phyloP scores from a whole-genome alignment of 768 basidiomycete species.

The Tremella fuciformis region DNA sequence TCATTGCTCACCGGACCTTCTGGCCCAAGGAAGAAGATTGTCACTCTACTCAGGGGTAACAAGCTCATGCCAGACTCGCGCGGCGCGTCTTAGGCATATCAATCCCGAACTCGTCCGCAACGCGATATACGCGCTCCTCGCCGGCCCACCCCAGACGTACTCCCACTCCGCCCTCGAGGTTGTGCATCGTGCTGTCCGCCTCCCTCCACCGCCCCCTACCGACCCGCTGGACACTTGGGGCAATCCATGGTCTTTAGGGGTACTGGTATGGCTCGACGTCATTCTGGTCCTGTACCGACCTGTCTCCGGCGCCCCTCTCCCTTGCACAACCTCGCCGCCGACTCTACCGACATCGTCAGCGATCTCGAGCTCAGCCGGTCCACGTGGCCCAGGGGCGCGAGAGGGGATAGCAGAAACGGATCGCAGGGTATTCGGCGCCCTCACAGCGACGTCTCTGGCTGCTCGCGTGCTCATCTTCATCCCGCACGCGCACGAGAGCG shows the following conservation, averaged over 20 bases:
- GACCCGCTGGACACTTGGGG: conserved; percentile 3
- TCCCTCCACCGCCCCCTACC: background rate
- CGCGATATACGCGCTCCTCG: conserved; percentile 9
- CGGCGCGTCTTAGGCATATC: background rate
- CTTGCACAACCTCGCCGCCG: background rate
- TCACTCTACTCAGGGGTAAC: too few species aligned
- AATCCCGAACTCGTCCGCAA: background rate
- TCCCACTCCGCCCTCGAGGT: background rate
- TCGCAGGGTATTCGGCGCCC: conserved; percentile 10
- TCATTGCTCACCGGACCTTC: too few species aligned
- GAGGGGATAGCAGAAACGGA: conserved; percentile 2
- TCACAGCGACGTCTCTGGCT: conserved; percentile 10
- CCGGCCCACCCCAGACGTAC: background rate
- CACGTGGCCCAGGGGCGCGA: background rate
- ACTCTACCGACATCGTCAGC: background rate
- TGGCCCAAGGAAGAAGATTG: too few species aligned
- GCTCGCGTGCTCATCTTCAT: conserved; percentile 9
- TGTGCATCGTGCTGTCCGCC: background rate
- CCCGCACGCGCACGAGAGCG: conserved; percentile 5
- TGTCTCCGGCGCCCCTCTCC: conserved; percentile 2
- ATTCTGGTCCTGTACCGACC: conserved; percentile 12
- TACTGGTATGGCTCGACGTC: conserved; percentile 8
- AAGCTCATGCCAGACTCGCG: background rate
- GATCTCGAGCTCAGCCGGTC: background rate
- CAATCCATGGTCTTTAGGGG: conserved; percentile 7